These are phyloP conservation scores for Leccinellum rugosiceps DNA, from an alignment of 768 basidiomycete species.

Conservation along the genomic window DNA sequence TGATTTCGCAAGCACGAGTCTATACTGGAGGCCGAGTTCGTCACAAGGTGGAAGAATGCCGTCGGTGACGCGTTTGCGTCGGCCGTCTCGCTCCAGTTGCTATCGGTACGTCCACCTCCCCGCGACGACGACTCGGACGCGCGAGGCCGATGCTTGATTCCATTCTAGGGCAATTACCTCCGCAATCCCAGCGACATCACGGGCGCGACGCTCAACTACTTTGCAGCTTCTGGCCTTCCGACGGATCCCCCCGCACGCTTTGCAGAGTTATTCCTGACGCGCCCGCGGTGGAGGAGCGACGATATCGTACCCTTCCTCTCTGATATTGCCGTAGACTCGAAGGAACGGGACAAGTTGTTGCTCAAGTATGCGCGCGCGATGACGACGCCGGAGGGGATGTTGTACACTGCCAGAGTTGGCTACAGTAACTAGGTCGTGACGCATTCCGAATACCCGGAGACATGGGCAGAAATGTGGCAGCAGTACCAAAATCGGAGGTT, in stretches of 20 bases:
- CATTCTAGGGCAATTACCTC: conserved; percentile 65
- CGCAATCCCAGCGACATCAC: conserved; percentile 35
- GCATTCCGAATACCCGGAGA: not conserved
- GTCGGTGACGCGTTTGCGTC: conserved; percentile 79
- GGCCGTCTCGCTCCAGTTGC: conserved; percentile 56
- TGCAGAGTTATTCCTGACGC: conserved; percentile 81
- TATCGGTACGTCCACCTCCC: conserved; percentile 49
- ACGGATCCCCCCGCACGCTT: conserved; percentile 79
- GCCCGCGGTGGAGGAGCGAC: conserved; percentile 69
- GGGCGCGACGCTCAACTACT: conserved; percentile 56
- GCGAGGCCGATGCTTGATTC: not conserved
- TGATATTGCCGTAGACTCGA: conserved; percentile 79
- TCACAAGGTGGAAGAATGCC: conserved; percentile 63
- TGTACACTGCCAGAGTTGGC: conserved; percentile 71
- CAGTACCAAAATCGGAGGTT: not conserved
- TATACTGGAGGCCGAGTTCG: conserved; percentile 52
- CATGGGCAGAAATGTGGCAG: not conserved
- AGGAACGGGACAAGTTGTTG: conserved; percentile 84
- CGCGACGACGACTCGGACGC: not conserved
- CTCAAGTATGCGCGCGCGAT: conserved; percentile 82
- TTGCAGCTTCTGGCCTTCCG: conserved; percentile 73
- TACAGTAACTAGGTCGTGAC: conserved; percentile 42
- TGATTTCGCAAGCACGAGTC: conserved; percentile 43
- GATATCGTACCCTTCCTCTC: conserved; percentile 80
- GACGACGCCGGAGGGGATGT: conserved; percentile 62